phyloP scores from a whole-genome alignment of 169 alveolate genomes.

The Babesia divergens region DNA sequence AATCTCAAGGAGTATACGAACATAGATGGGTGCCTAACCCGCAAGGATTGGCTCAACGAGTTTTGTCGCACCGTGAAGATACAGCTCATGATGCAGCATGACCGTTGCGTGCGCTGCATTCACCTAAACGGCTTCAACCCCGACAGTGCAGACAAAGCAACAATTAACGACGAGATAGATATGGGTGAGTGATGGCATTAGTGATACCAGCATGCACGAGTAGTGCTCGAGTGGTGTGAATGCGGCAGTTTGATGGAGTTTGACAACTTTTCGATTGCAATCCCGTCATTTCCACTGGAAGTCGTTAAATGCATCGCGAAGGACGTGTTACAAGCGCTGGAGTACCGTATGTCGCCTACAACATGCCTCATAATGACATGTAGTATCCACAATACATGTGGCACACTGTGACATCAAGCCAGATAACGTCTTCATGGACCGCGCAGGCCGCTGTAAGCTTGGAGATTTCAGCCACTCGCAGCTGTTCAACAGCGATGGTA shows the following conservation, averaged over 20 bases:
- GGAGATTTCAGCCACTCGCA: constrained; percentile 73
- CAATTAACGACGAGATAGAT: constrained; percentile 26
- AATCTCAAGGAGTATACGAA: constrained; percentile 22
- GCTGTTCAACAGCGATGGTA: constrained; percentile 15
- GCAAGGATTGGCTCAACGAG: constrained; percentile 25
- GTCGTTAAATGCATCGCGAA: constrained; percentile 34
- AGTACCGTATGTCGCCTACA: constrained; percentile 17
- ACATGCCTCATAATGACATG: too few relatives aligned
- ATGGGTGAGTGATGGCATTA: constrained; percentile 2
- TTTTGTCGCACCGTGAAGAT: constrained; percentile 17
- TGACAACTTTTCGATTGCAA: constrained; percentile 4
- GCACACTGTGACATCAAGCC: constrained; percentile 74
- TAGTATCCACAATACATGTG: constrained; percentile 46
- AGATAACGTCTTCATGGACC: constrained; percentile 63
- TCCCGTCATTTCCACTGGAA: constrained; percentile 27
- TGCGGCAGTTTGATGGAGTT: constrained; percentile 41
- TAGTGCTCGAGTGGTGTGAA: constrained; percentile 41
- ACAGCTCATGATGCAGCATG: constrained; percentile 27
- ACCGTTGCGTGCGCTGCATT: constrained; percentile 18
- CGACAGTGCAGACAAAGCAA: neutral
- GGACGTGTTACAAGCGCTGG: constrained; percentile 33
- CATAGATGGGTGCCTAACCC: constrained; percentile 6
- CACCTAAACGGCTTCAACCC: constrained; percentile 9
- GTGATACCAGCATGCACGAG: neutral
- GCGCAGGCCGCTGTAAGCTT: constrained; percentile 52